phyloP scores from a whole-genome alignment of 805 yeast species.

The Candida patagonica region DNA sequence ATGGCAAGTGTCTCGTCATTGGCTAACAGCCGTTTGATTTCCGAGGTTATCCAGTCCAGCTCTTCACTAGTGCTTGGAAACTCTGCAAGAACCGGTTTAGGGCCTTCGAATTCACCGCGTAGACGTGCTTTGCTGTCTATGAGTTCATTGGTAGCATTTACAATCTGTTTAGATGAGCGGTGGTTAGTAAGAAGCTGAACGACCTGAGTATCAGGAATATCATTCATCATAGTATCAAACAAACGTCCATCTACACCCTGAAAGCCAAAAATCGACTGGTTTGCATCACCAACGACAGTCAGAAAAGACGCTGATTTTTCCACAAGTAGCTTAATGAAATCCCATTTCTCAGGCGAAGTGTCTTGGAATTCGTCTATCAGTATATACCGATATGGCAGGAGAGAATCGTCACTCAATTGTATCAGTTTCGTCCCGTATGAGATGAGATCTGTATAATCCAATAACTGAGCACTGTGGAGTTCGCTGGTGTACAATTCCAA shows the following conservation, averaged over 20 bases:
- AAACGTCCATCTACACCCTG: conserved; percentile 67
- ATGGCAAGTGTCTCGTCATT: conserved; percentile 38
- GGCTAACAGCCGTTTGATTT: conserved; percentile 37
- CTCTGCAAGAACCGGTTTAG: conserved; percentile 27
- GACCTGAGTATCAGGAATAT: conserved; percentile 24
- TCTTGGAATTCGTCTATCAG: conserved; percentile 96
- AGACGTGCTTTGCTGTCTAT: conserved; percentile 32
- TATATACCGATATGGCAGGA: conserved; percentile 27
- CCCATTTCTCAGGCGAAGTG: conserved; percentile 68
- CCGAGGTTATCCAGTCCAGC: conserved; percentile 48
- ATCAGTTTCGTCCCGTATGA: conserved; percentile 8
- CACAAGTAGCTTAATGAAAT: conserved; percentile 48
- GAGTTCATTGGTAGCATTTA: conserved; percentile 51
- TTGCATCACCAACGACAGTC: conserved; percentile 93
- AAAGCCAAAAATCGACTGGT: conserved; percentile 87
- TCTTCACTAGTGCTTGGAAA: conserved; percentile 41
- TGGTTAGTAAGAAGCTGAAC: conserved; percentile 60
- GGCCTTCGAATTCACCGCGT: conserved; percentile 7
- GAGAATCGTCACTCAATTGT: neutral
- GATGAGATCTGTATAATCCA: conserved; percentile 14
- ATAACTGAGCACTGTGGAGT: conserved; percentile 2
- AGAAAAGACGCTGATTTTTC: conserved; percentile 25
- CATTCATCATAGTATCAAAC: conserved; percentile 47
- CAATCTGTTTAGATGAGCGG: conserved; percentile 62
- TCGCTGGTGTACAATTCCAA: conserved; percentile 6